These are phyloP conservation scores for Phytopythium vexans DNA, from an alignment of 352 stramenopile genomes.

Conservation along the genomic window DNA sequence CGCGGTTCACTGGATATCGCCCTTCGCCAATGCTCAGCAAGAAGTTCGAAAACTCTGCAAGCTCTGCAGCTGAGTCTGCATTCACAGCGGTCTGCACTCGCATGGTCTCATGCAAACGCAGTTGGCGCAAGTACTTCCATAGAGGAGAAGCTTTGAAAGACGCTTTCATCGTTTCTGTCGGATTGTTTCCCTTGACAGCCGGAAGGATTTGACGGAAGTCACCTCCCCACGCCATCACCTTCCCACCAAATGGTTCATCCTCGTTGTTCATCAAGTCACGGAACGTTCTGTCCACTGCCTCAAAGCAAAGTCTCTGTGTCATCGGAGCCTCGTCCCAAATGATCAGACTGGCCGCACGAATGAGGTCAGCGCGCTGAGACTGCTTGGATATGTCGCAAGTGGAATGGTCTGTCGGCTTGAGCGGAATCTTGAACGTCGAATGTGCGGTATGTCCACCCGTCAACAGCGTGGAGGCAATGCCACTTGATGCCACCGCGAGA, in stretches of 20 bases:
- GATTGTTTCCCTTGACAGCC: conserved; percentile 5
- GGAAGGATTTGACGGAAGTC: conserved; percentile 25
- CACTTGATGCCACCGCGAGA: conserved; percentile 21
- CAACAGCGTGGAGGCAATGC: conserved; percentile 26
- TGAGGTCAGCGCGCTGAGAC: conserved; percentile 8
- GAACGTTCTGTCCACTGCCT: conserved; percentile 22
- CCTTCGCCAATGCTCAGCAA: not conserved
- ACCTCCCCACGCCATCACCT: conserved; percentile 14
- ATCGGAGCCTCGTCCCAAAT: conserved; percentile 12
- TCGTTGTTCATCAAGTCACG: conserved; percentile 6
- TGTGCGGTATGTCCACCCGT: conserved; percentile 24
- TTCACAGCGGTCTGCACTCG: not conserved
- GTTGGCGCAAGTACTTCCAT: conserved; percentile 2
- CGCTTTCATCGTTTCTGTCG: conserved; percentile 8
- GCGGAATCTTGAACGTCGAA: conserved; percentile 27
- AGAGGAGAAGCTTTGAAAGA: conserved; percentile 9
- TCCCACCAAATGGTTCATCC: conserved; percentile 18
- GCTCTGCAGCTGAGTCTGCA: not conserved
- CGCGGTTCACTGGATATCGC: not conserved
- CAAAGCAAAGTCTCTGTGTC: conserved; percentile 10
- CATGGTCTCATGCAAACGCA: conserved; percentile 8
- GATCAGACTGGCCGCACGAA: conserved; percentile 5
- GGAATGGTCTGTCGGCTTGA: conserved; percentile 9
- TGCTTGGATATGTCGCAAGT: conserved; percentile 21
- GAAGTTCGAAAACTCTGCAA: not conserved